Evolutionary conservation across 768 basidiomycete genomes (phyloP).

Genomic region (Naganishia friedmannii): DNA sequence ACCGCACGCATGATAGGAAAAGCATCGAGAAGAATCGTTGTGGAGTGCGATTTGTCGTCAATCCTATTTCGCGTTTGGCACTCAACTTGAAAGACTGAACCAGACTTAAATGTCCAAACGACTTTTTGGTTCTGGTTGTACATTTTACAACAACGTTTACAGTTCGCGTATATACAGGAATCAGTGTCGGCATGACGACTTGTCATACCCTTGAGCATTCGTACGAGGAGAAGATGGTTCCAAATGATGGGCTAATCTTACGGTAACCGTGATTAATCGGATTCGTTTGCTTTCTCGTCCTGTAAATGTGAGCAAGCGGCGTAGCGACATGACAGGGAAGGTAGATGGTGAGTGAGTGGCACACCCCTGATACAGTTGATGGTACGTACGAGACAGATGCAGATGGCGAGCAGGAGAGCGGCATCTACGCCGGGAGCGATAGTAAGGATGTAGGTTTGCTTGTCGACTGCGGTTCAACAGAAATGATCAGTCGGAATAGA

Average conservation of each 20-base stretch:
- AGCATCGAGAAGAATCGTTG: no score
- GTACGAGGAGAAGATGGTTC: neutral
- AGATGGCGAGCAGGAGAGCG: constrained; percentile 48
- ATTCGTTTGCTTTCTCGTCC: constrained; percentile 20
- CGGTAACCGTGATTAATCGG: neutral
- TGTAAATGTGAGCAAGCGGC: neutral
- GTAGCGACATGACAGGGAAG: neutral
- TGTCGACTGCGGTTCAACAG: constrained; percentile 7
- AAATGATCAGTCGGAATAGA: neutral
- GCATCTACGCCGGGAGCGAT: constrained; percentile 50
- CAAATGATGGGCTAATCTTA: neutral
- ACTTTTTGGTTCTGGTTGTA: no score
- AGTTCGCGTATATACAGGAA: no score
- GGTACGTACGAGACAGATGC: constrained; percentile 45
- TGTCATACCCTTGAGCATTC: neutral
- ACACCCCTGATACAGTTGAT: no score
- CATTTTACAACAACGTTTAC: no score
- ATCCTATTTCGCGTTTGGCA: no score
- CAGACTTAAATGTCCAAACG: no score
- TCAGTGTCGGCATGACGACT: neutral
- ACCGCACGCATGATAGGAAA: no score
- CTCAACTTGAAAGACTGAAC: no score
- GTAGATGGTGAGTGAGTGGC: neutral
- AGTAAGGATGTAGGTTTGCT: constrained; percentile 46
- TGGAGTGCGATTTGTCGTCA: no score